These are phyloP conservation scores for Apostasia ramifera DNA, from an alignment of 106 monocot genomes.

Conservation along the genomic window DNA sequence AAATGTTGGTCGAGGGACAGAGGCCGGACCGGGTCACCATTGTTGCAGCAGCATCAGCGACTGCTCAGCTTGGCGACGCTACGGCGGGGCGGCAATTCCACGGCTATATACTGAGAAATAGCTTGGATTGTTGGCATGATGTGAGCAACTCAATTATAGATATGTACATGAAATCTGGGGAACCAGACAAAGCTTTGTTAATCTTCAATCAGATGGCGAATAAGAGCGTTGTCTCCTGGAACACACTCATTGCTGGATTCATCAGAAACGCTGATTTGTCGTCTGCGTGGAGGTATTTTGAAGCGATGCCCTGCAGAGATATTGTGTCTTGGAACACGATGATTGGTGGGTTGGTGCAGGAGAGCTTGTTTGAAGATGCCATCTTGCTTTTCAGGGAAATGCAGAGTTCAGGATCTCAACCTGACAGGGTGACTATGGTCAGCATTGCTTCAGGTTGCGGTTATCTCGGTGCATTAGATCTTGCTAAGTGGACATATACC, in stretches of 20 bases:
- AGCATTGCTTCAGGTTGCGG: constrained; percentile 24
- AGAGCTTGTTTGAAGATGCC: constrained; percentile 22
- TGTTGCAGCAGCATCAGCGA: constrained; percentile 17
- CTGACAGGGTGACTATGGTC: constrained; percentile 22
- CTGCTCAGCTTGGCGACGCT: constrained; percentile 19
- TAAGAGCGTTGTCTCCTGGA: constrained; percentile 31
- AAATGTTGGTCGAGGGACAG: constrained; percentile 14
- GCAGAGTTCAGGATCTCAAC: constrained; percentile 15
- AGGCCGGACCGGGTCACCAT: constrained; percentile 27
- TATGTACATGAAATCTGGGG: constrained; percentile 38
- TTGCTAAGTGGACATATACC: constrained; percentile 25
- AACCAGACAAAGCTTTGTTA: constrained; percentile 12
- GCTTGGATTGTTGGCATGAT: constrained; percentile 15
- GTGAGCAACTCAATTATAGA: constrained; percentile 32
- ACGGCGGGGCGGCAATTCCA: constrained; percentile 19
- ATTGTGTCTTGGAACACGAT: constrained; percentile 36
- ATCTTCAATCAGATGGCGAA: constrained; percentile 16
- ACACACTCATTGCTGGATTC: constrained; percentile 25
- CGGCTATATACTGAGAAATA: constrained; percentile 25
- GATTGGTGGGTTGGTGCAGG: constrained; percentile 17
- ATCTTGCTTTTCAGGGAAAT: constrained; percentile 16
- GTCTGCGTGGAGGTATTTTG: constrained; percentile 20
- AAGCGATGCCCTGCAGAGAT: constrained; percentile 26
- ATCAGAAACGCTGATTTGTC: constrained; percentile 25
- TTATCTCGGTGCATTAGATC: constrained; percentile 24